phyloP scores from a whole-genome alignment of 2,329 filamentous ascomycete genomes.

The Colletotrichum scovillei region DNA sequence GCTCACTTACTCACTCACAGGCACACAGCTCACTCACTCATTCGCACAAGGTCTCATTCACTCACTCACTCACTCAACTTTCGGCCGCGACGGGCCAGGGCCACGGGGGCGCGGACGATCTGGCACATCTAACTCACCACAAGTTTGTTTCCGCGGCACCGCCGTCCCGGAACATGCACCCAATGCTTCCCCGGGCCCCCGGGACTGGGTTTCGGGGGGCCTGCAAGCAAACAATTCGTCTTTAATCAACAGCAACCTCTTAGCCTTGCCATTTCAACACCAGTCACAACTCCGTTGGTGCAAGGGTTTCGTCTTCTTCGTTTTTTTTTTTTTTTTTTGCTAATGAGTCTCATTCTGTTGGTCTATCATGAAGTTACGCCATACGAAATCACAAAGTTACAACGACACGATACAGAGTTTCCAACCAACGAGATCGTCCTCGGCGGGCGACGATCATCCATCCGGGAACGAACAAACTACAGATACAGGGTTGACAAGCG shows the following conservation, averaged over 20 bases:
- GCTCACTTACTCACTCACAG: too few relatives aligned
- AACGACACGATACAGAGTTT: too few relatives aligned
- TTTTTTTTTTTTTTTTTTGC: neutral
- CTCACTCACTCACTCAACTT: too few relatives aligned
- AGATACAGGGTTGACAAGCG: too few relatives aligned
- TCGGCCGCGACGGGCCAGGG: neutral
- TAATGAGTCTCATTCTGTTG: neutral
- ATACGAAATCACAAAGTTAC: too few relatives aligned
- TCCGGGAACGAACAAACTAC: neutral
- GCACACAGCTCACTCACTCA: too few relatives aligned
- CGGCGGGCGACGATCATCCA: too few relatives aligned
- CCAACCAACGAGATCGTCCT: too few relatives aligned
- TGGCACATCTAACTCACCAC: neutral
- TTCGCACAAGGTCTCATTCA: too few relatives aligned
- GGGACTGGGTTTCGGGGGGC: neutral
- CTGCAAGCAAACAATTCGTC: neutral
- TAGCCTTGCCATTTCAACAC: neutral
- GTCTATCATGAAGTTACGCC: neutral
- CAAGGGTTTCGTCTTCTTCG: neutral
- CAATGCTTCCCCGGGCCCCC: slow-evolving; percentile 22
- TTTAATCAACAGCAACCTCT: neutral
- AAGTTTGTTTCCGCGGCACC: slow-evolving; percentile 19
- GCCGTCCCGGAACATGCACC: slow-evolving; percentile 23
- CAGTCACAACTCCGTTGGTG: neutral
- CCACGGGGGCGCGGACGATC: neutral